Base-by-base conservation (phyloP, 305 asterid genomes). In the Striga hermonthica region DNA sequence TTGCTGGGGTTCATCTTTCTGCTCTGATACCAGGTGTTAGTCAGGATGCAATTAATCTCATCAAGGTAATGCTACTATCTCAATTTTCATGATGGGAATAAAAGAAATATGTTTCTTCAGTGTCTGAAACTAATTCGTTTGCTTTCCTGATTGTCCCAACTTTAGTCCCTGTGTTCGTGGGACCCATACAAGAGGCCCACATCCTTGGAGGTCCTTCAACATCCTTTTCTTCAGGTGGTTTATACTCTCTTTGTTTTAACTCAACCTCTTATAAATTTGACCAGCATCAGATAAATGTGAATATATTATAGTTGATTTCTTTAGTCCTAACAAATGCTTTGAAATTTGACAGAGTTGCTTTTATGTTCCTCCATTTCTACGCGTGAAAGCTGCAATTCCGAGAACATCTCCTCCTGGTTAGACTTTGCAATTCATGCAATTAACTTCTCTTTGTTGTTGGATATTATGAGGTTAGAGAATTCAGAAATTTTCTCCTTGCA, bases 161-260 rank as follows among this genome's bases (percentile, higher is more conserved):
- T 77, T 54, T 66, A 91, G 98, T 86, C 91, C 48, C 96, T 91
- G 59, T 94, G 99, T 71, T 88, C 98, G 5, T 94, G 99, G 99
- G 81, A 94, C 76, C 99, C 99, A 41, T 65, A 80, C 69, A 85
- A 83, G 83, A 86, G 99, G 83, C 99, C 97, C 28, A 80, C 96
- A 62, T 95, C 97, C 59, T 63, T 74, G 39, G 94, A 91, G 81
- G 95, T 82, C 55, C 93, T 94, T 48, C 99, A 94, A 72, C 98
- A 94, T 72, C 94, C 97, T 53, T 94, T 88, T 83, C 88, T 91
- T 74, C 90, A 91, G 98, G 99, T 91, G 62, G 74, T 53, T 28
- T 54, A 15, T 72, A 28, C 60, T 72, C 48, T 43, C 15, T 69
- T 69, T 39, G 31, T 13, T n/a, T 60, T 72, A 37, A 31, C 9